Evolutionary conservation across 2,329 filamentous ascomycete species (phyloP), one percentile per base, ranked within the genome.

Genomic region (Dactylellina drechsleri): DNA sequence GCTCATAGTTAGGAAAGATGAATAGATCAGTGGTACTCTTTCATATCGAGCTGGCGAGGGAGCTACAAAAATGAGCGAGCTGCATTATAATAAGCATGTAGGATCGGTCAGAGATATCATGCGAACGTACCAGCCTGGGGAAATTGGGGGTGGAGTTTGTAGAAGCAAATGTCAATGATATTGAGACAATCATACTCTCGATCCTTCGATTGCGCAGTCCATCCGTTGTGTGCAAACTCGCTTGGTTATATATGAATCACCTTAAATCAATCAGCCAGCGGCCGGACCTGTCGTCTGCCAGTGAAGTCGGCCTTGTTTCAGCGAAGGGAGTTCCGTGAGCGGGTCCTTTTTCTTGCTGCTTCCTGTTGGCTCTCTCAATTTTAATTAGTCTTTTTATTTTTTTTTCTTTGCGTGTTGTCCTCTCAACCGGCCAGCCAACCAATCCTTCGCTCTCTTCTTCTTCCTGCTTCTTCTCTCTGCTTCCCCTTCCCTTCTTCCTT

Each of bases 371-470:
- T 54, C 67, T 54, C 49, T 72, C 53, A 72, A 73, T 73, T 66
- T 73, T 61, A 73, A 73, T 73, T 73, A 66, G 61, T 66, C 61
- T 54, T 45, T 66, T 52, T 52, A 26, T 57, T 57, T 36, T 47
- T 45, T 49, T 36, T 43, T 54, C 41, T 13, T n/a, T 28, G 23
- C 26, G 36, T 58, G n/a, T 36, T 31, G 16, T 16, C 53, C 54
- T 15, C 12, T 26, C 26, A 58, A 18, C 10, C 54, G n/a, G 8
- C 13, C 16, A 26, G 4, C 52, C 36, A 18, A 31, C 23, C 18
- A 41, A 20, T 31, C 13, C 50, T 66, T 36, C 49, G 15, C 23
- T 52, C 47, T 18, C 43, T 58, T 66, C 49, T 31, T 60, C 49
- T 61, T 56, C 40, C 45, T 36, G 31, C 31, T 36, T 36, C 31